phyloP scores from a whole-genome alignment of 2,329 filamentous ascomycete genomes.

The Cladosporium sp. region DNA sequence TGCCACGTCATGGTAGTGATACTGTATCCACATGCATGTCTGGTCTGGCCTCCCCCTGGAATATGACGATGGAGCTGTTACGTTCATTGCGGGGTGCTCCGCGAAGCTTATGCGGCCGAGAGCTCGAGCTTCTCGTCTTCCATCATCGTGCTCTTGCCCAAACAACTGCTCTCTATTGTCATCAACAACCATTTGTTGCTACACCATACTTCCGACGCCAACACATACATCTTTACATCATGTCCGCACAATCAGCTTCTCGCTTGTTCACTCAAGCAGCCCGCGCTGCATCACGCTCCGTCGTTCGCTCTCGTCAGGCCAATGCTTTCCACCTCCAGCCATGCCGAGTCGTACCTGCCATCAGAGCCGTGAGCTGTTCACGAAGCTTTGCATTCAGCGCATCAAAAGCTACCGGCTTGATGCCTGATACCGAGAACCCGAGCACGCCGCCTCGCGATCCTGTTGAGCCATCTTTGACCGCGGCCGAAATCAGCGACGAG shows the following conservation, averaged over 20 bases:
- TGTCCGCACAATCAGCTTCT: conserved; percentile 23
- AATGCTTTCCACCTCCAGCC: conserved; percentile 11
- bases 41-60: neutral
- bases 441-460: conserved; percentile 44
- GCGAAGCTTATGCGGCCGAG: neutral
- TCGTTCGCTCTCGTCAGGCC: conserved; percentile 15
- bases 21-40: no score
- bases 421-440: conserved; percentile 40
- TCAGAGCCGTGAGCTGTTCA: conserved; percentile 10
- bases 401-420: conserved; percentile 30
- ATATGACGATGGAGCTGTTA: neutral
- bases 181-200: neutral
- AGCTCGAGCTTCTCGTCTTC: neutral
- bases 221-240: conserved; percentile 8
- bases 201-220: neutral
- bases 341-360: neutral
- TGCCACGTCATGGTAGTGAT: no score
- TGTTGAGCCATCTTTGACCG: conserved; percentile 32
- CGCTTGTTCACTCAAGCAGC: conserved; percentile 22
- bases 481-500: conserved; percentile 56
- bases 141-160: neutral
- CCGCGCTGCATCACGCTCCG: conserved; percentile 18
- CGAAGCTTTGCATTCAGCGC: conserved; percentile 8
- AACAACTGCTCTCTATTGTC: conserved; percentile 6
- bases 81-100: neutral